phyloP scores from a whole-genome alignment of 371 early-diverging fungal species.

The Lichtheimia corymbifera region DNA sequence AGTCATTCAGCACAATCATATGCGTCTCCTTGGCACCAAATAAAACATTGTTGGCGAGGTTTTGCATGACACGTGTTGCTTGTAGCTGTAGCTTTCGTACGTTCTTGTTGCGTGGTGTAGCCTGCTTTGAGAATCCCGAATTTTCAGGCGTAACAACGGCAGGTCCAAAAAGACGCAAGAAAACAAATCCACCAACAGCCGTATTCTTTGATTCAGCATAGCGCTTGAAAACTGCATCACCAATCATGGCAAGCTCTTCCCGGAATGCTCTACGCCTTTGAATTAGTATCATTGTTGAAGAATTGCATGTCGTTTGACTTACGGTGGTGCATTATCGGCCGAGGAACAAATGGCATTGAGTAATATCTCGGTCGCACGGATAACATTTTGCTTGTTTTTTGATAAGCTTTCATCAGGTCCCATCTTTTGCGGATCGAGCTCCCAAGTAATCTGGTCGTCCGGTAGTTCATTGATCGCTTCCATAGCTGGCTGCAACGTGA shows the following conservation, averaged over 20 bases:
- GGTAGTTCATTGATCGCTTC: constrained; percentile 51
- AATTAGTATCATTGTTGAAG: constrained; percentile 20
- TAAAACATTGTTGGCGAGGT: constrained; percentile 89
- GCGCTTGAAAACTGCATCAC: constrained; percentile 71
- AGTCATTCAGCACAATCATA: constrained; percentile 86
- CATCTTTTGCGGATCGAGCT: constrained; percentile 83
- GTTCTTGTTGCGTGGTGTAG: constrained; percentile 37
- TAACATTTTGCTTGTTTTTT: constrained; percentile 78
- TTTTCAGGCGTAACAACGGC: constrained; percentile 86
- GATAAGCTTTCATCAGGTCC: constrained; percentile 57
- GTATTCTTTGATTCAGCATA: constrained; percentile 85
- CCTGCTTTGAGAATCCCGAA: constrained; percentile 48
- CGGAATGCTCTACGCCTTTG: constrained; percentile 53
- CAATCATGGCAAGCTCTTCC: constrained; percentile 76
- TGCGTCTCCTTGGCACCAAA: constrained; percentile 92
- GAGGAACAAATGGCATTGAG: constrained; percentile 83
- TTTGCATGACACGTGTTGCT: constrained; percentile 93
- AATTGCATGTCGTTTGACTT: constrained; percentile 7
- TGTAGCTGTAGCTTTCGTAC: constrained; percentile 80
- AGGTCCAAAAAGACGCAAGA: constrained; percentile 92
- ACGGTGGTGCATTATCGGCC: constrained; percentile 64
- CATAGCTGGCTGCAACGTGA: constrained; percentile 79
- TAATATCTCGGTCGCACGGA: constrained; percentile 71
- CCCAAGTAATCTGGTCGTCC: constrained; percentile 60
- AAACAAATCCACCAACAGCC: constrained; percentile 93